These are phyloP conservation scores for Thymus quinquecostatus DNA, from an alignment of 257 asterid species.

Conservation along the genomic window DNA sequence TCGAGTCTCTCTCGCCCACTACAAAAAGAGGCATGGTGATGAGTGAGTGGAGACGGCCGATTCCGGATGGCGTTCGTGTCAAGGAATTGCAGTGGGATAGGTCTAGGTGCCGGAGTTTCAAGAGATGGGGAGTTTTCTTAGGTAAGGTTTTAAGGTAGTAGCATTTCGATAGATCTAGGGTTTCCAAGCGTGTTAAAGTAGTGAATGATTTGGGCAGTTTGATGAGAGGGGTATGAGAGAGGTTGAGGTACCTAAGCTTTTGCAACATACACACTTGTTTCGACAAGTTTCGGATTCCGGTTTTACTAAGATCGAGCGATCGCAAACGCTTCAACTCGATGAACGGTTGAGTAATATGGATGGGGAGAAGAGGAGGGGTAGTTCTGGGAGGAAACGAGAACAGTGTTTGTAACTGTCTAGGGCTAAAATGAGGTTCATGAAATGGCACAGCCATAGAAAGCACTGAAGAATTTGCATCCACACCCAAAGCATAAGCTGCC, in stretches of 20 bases:
- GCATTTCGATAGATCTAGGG: conserved; percentile 15
- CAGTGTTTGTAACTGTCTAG: conserved; percentile 1
- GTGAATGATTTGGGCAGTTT: conserved; percentile 14
- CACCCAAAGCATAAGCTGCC: background rate
- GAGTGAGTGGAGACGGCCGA: background rate
- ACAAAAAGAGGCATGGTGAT: conserved; percentile 21
- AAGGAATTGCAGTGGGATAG: conserved; percentile 24
- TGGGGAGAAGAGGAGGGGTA: background rate
- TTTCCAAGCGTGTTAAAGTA: background rate
- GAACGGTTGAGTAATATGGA: background rate
- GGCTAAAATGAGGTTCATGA: background rate
- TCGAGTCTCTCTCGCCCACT: background rate
- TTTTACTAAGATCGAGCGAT: conserved; percentile 25
- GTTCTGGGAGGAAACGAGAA: background rate
- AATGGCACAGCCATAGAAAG: conserved; percentile 11
- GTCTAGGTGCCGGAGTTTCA: conserved; percentile 16
- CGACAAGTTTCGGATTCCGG: conserved; percentile 7
- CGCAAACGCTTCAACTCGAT: conserved; percentile 9
- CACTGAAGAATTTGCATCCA: background rate
- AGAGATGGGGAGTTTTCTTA: background rate
- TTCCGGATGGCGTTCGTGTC: background rate
- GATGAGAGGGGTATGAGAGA: conserved; percentile 19
- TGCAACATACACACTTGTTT: background rate
- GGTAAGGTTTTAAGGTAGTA: conserved; percentile 18
- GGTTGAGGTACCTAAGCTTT: conserved; percentile 21